phyloP scores from a whole-genome alignment of 352 stramenopile species.

The Globisporangium nodosum region DNA sequence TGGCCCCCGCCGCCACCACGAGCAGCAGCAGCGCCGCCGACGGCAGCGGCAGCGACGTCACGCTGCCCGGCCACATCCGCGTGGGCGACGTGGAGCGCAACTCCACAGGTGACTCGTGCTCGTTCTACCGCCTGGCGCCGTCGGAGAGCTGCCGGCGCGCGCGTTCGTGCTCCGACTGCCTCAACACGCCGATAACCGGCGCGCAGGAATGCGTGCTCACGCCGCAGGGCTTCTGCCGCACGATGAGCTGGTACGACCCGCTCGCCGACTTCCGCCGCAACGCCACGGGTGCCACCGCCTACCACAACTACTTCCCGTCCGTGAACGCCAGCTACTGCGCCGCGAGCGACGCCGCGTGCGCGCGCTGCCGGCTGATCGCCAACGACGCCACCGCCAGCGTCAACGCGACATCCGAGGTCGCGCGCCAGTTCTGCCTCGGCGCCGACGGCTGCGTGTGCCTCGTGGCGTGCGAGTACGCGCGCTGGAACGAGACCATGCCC shows the following conservation, averaged over 20 bases:
- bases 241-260: slow-evolving; percentile 43
- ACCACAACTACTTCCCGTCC: slow-evolving; percentile 66
- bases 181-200: slow-evolving; percentile 36
- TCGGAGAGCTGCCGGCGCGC: slow-evolving; percentile 44
- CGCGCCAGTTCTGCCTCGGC: slow-evolving; percentile 53
- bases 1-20: slow-evolving; percentile 1
- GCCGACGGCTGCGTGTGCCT: slow-evolving; percentile 55
- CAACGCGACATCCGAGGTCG: slow-evolving; percentile 30
- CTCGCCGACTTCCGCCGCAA: slow-evolving; percentile 56
- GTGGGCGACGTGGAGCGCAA: slow-evolving; percentile 34
- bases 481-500: slow-evolving; percentile 48
- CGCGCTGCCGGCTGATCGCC: slow-evolving; percentile 34
- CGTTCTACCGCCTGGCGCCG: slow-evolving; percentile 43
- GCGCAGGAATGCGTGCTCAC: slow-evolving; percentile 46
- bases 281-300: slow-evolving; percentile 24
- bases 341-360: slow-evolving; percentile 39
- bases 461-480: slow-evolving; percentile 43
- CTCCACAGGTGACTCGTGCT: slow-evolving; percentile 46
- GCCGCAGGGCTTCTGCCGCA: slow-evolving; percentile 47
- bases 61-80: slow-evolving; percentile 9
- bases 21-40: slow-evolving; percentile 10
- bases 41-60: slow-evolving; percentile 3
- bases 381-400: slow-evolving; percentile 14
- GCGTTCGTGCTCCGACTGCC: slow-evolving; percentile 64
- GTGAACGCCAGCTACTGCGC: slow-evolving; percentile 64